Conservation (phyloP, 495 filamentous ascomycete species). For the Hypoxylon lienhwacheense region DNA sequence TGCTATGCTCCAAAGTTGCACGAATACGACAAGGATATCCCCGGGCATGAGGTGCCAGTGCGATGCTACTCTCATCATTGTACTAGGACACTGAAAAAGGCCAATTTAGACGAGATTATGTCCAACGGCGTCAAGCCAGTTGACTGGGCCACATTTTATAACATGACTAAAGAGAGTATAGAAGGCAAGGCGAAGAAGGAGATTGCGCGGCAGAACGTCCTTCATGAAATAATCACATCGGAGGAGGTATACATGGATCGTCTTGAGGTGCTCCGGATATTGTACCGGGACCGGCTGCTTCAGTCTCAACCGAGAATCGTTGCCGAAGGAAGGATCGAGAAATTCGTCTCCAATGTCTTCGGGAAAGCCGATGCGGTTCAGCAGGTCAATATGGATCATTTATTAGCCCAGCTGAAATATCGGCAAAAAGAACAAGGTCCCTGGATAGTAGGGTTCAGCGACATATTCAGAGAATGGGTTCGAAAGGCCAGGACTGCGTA, state of each 20-base stretch:
- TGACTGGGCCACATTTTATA: constrained; percentile 93
- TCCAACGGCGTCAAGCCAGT: constrained; percentile 68
- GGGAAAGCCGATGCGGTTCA: constrained; percentile 88
- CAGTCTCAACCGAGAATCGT: constrained; percentile 80
- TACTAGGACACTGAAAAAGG: constrained; percentile 89
- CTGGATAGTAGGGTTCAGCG: constrained; percentile 90
- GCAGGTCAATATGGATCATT: constrained; percentile 87
- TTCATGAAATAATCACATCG: constrained; percentile 94
- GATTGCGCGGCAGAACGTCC: constrained; percentile 86
- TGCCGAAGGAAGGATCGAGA: constrained; percentile 66
- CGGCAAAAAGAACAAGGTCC: constrained; percentile 96
- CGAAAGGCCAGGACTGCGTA: constrained; percentile 87
- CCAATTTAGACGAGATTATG: constrained; percentile 73
- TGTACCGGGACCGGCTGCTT: constrained; percentile 83
- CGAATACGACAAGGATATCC: constrained; percentile 57
- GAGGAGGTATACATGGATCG: constrained; percentile 90
- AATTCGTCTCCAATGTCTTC: constrained; percentile 84
- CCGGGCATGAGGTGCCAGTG: constrained; percentile 55
- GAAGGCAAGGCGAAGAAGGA: constrained; percentile 78
- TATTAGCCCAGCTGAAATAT: constrained; percentile 96
- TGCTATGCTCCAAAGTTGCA: constrained; percentile 89
- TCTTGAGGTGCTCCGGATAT: constrained; percentile 75
- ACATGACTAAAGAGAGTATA: constrained; percentile 73
- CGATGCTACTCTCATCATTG: constrained; percentile 95
- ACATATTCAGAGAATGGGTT: constrained; percentile 99